Percentiles rank a stretch among this genome's conserved stretches.
Evolutionary conservation across 1,139 yeast species (phyloP).

Genomic region (Nakaseomyces glabratus): DNA sequence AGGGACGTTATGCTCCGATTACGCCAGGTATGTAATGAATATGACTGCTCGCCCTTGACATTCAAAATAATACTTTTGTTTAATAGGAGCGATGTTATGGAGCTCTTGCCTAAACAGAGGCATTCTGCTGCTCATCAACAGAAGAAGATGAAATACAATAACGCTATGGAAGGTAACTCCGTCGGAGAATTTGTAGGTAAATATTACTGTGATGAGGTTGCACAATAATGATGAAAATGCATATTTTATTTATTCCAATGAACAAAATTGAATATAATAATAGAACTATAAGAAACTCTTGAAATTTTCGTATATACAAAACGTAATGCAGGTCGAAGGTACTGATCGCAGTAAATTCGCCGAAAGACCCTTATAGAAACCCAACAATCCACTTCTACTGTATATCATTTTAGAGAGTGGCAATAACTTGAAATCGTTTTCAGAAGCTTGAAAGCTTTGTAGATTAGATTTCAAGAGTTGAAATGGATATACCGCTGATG

Average conservation of each 20-base stretch:
- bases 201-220: slow-evolving; percentile 19
- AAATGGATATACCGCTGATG: slow-evolving; percentile 67
- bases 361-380: slow-evolving; percentile 68
- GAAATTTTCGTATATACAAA: slow-evolving; percentile 52
- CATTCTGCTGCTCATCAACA: slow-evolving; percentile 7
- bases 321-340: slow-evolving; percentile 70
- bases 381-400: slow-evolving; percentile 42
- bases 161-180: slow-evolving; percentile 16
- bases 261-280: no score
- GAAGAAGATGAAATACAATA: slow-evolving; percentile 7
- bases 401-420: slow-evolving; percentile 32
- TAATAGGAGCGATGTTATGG: slow-evolving; percentile 12
- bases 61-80: slow-evolving; percentile 7
- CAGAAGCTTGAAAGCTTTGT: slow-evolving; percentile 42
- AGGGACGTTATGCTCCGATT: slow-evolving; percentile 19
- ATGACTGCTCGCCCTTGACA: slow-evolving; percentile 6
- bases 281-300: slow-evolving; percentile 16
- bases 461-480: slow-evolving; percentile 75
- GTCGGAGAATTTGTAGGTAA: slow-evolving; percentile 21
- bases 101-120: slow-evolving; percentile 13
- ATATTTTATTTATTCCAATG: neutral
- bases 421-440: slow-evolving; percentile 39
- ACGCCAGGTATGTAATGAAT: slow-evolving; percentile 16
- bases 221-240: no score
- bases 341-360: slow-evolving; percentile 54